Evolutionary conservation across 148 eudicot species (phyloP).

Genomic region (Chenopodium quinoa): DNA sequence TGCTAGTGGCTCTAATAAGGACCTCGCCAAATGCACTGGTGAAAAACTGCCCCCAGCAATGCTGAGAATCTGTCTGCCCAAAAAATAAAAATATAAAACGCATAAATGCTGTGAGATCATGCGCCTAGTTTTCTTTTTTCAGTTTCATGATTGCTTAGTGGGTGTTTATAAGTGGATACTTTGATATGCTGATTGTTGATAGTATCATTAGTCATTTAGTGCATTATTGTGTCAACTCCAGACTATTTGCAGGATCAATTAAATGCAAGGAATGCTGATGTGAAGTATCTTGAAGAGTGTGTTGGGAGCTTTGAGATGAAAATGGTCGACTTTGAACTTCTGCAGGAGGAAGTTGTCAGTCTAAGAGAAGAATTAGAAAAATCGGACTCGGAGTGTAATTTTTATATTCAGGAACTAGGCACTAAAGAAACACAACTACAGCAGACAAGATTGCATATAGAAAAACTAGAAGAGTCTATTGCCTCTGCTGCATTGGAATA

Average conservation of each 20-base stretch:
- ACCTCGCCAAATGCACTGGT: not conserved
- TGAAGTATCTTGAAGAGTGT: slow-evolving; percentile 41
- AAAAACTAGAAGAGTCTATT: slow-evolving; percentile 60
- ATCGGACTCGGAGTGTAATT: slow-evolving; percentile 44
- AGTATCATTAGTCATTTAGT: slow-evolving; percentile 9
- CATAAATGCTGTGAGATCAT: not conserved
- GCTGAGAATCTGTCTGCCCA: not conserved
- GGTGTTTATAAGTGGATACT: not conserved
- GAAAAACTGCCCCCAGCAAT: no score
- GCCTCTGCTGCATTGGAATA: slow-evolving; percentile 61
- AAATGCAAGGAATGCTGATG: slow-evolving; percentile 43
- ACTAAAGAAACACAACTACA: slow-evolving; percentile 49
- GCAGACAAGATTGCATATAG: slow-evolving; percentile 38
- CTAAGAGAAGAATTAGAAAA: slow-evolving; percentile 49
- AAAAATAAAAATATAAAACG: no score
- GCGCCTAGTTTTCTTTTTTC: not conserved
- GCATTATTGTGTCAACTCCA: slow-evolving; percentile 32
- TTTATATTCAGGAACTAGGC: slow-evolving; percentile 44
- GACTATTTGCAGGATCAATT: slow-evolving; percentile 77
- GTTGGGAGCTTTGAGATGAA: slow-evolving; percentile 39
- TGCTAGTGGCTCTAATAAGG: not conserved
- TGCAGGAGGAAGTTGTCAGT: slow-evolving; percentile 43
- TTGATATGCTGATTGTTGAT: not conserved
- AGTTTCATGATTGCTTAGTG: not conserved
- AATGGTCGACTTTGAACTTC: slow-evolving; percentile 33